These are phyloP conservation scores for Xerocomus cyaneibrunnescens DNA, from an alignment of 1,284 basidiomycete species.

Conservation along the genomic window DNA sequence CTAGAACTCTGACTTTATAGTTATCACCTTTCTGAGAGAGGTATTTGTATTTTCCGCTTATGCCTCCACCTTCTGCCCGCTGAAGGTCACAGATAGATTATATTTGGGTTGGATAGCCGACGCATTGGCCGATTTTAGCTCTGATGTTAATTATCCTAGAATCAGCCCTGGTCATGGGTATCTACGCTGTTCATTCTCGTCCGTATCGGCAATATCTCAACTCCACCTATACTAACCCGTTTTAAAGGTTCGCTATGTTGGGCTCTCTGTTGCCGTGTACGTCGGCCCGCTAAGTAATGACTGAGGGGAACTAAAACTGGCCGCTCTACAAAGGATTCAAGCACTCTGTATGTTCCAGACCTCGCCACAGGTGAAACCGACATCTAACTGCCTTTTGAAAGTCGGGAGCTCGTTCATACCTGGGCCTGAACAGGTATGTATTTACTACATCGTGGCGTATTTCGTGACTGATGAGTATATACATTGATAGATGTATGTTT, in stretches of 20 bases:
- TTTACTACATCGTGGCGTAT: not conserved
- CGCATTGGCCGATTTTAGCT: not conserved
- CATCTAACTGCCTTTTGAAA: not conserved
- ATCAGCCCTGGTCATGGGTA: not conserved
- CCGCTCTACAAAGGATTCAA: not conserved
- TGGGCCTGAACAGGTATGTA: not conserved
- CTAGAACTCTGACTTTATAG: not conserved
- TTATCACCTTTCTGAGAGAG: not conserved
- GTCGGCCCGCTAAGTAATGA: not conserved
- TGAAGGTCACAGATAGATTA: constrained; percentile 1
- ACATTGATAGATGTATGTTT: not conserved
- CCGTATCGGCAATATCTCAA: not conserved
- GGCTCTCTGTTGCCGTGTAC: not conserved
- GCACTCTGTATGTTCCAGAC: not conserved
- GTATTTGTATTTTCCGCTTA: not conserved
- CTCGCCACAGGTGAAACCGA: not conserved
- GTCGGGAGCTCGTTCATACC: constrained; percentile 2
- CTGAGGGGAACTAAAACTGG: not conserved
- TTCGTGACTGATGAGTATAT: not conserved
- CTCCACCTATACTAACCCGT: not conserved
- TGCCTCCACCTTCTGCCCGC: not conserved
- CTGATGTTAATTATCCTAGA: not conserved
- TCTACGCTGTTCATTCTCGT: constrained; percentile 2
- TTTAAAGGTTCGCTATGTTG: constrained; percentile 5
- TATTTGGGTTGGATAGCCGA: not conserved